Conservation (phyloP, 345 rosid genomes). For the Heritiera fomes region DNA sequence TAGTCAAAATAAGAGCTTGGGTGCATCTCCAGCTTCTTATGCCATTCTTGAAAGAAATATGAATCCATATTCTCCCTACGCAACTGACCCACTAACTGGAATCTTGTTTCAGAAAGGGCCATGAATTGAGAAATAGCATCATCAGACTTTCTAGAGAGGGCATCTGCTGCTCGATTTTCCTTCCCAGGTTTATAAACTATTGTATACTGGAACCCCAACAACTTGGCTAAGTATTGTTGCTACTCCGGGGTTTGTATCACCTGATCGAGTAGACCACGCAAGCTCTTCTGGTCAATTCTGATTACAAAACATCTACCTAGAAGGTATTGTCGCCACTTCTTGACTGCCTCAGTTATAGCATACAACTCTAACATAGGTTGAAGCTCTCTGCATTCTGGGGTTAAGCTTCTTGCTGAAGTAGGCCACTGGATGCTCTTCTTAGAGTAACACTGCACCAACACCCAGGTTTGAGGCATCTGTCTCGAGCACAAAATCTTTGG, state of each 20-base stretch:
- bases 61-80: neutral
- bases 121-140: neutral
- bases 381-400: neutral
- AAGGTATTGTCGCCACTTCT: neutral
- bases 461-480: neutral
- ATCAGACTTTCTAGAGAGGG: neutral
- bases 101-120: neutral
- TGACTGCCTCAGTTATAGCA: neutral
- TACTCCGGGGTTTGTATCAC: neutral
- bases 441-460: neutral
- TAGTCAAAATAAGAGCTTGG: too few relatives aligned
- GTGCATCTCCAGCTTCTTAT: too few relatives aligned
- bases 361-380: neutral
- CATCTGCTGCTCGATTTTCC: neutral
- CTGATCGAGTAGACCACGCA: neutral
- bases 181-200: neutral
- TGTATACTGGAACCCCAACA: neutral
- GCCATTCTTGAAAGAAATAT: neutral
- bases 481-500: neutral
- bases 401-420: neutral
- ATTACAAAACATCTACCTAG: neutral
- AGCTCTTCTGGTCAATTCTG: neutral
- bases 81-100: neutral
- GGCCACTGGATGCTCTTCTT: neutral
- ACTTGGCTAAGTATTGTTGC: neutral